Base-by-base conservation (phyloP, 2,329 filamentous ascomycete species). In the Mycosphaerella sp. region DNA sequence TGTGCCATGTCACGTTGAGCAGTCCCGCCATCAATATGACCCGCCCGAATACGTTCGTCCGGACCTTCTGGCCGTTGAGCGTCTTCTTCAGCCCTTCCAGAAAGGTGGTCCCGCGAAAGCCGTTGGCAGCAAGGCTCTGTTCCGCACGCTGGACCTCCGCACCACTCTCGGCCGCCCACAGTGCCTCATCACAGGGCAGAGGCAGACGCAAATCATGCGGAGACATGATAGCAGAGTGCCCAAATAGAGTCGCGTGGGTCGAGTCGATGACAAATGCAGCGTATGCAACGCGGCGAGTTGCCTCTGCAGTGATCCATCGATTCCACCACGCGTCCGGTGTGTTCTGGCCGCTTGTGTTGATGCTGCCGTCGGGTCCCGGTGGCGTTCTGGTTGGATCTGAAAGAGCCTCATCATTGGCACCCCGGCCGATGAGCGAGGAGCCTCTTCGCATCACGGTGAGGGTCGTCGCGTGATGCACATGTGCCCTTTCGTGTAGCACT, bases 211-310 rank as follows among this genome's bases (percentile, higher is more conserved):
- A 89, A 71, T 97, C 93, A 65, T 97, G 91, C 2, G 91, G 90
- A 6, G 95, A 90, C 92, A 97, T 96, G 42, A 95, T 90, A 0
- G 89, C 92, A 2, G 91, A 93, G 70, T 97, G 93, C 0, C 92
- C 93, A 70, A 97, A 97, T 87, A 98, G 96, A 29, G 90, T 95
- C 1, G 91, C 90, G 70, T 98, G 93, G 1, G 91, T 95, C 4
- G 91, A 95, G 69, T 98, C 93, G 60, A 97, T 85, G 42, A 96
- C 83, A 67, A 97, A 97, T 0, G 93, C 93, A 0, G 88, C 90
- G 73, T 96, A 97, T 0, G 92, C 93, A 3, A 87, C 89, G 55
- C 93, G 82, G 31, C 89, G 80, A 0, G 91, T 97, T 1, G 92
- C 87, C 69, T 98, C 93, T 48, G 90, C 90, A 10, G 86, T 91